Evolutionary conservation across 2,329 filamentous ascomycete genomes (phyloP), one percentile per base, ranked within the genome.

Genomic region (Madurella fahalii): DNA sequence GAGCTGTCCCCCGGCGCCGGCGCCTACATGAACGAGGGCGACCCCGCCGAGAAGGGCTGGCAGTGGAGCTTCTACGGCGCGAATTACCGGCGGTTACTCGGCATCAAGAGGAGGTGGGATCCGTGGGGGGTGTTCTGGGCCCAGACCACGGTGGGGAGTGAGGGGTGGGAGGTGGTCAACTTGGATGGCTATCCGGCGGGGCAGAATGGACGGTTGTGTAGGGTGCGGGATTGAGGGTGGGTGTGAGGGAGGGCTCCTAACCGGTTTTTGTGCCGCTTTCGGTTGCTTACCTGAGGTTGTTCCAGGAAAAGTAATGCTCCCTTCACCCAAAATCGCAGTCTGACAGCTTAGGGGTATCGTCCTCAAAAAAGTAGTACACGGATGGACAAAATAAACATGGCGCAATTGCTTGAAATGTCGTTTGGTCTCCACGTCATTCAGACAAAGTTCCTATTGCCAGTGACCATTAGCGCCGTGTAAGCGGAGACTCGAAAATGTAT

Each of bases 21-120:
- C 11, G 50, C 59, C 31, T 63, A 62, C 40, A 56, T 63, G 54
- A 61, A 61, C 40, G 61, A 63, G 53, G 61, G 56, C 1, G 59
- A 61, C 41, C 58, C 58, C 11, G 53, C 40, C 11, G 61, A 63
- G 55, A n/a, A 25, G 31, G 48, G 55, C n/a, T 63, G 61, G 61
- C 54, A 62, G 58, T 11, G 15, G 42, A 47, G 44, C 11, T 63
- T 63, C 34, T 63, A 55, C 46, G 53, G 65, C 20, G 13, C 1
- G 11, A 54, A 37, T 46, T 74, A 74, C 50, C 47, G 54, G 2
- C 53, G 50, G 7, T 49, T 73, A 57, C 25, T 68, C 30, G 44
- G 13, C 1, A 64, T 78, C 13, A 78, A 78, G 68, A 61, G 67
- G 45, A 64, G 61, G 44, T 72, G 69, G 59, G 76, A 75, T 64